phyloP scores from a whole-genome alignment of 208 protist species.

The Trypanosoma conorhini region DNA sequence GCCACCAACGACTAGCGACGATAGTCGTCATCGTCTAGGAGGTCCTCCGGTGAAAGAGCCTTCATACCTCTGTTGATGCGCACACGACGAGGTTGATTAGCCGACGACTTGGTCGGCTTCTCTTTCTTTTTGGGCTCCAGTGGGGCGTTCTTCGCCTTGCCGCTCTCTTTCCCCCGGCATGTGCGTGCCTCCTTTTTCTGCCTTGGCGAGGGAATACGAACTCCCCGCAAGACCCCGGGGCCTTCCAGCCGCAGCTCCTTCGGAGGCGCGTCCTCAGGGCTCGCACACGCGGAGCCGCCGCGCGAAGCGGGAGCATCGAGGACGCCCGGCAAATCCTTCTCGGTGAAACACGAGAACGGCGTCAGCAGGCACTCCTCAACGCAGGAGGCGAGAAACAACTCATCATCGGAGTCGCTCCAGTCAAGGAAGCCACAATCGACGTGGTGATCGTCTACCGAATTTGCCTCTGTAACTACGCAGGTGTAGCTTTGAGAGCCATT shows the following conservation, averaged over 20 bases:
- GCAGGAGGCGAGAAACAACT: slow-evolving; percentile 1
- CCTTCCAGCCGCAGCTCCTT: slow-evolving; percentile 13
- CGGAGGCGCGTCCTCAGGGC: not conserved
- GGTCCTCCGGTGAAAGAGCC: not conserved
- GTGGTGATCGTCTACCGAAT: not conserved
- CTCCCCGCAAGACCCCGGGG: slow-evolving; percentile 24
- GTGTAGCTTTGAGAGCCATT: not conserved
- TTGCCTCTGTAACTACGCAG: not conserved
- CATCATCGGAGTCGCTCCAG: slow-evolving; percentile 17
- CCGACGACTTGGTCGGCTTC: slow-evolving; percentile 1
- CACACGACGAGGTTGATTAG: not conserved
- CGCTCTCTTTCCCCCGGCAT: not conserved
- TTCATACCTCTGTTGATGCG: not conserved
- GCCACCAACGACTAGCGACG: not conserved
- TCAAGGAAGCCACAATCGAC: not conserved
- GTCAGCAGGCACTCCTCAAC: not conserved
- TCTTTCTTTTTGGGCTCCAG: not conserved
- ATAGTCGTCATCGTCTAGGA: slow-evolving; percentile 24
- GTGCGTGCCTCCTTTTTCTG: slow-evolving; percentile 6
- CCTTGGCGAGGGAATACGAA: slow-evolving; percentile 17
- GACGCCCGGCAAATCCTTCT: not conserved
- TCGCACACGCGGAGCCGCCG: not conserved
- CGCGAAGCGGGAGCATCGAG: not conserved
- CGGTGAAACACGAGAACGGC: slow-evolving; percentile 17
- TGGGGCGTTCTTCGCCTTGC: not conserved